These are phyloP conservation scores for Thermochaetoides dissita DNA, from an alignment of 2,329 filamentous ascomycete species.

Conservation along the genomic window DNA sequence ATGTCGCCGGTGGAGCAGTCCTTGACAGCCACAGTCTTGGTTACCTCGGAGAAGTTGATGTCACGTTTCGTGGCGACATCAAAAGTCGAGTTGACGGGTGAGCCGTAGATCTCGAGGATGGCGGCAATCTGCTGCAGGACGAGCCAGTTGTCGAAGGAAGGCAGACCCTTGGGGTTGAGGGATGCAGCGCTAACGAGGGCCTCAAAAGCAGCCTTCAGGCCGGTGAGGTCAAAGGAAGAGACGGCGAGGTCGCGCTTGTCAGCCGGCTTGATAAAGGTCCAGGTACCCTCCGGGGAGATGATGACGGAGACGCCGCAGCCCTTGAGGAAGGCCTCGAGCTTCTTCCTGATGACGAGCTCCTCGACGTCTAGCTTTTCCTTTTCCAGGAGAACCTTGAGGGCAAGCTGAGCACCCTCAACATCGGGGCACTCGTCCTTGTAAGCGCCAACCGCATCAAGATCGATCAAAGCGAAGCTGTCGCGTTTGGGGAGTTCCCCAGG, in stretches of 20 bases:
- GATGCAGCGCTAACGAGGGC: constrained; percentile 7
- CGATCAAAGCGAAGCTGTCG: too few species aligned
- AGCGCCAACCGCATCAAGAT: constrained; percentile 6
- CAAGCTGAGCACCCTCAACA: constrained; percentile 49
- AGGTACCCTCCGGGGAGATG: constrained; percentile 21
- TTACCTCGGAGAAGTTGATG: too few species aligned
- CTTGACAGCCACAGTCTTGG: neutral
- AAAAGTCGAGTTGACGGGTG: too few species aligned
- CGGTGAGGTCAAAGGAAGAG: constrained; percentile 11
- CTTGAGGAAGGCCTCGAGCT: constrained; percentile 16
- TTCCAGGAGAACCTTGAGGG: constrained; percentile 12
- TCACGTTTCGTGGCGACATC: too few species aligned
- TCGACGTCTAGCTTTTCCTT: constrained; percentile 8
- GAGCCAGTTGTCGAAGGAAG: constrained; percentile 13
- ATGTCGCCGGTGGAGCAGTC: constrained; percentile 13
- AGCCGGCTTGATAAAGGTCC: constrained; percentile 19
- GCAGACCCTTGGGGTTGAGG: constrained; percentile 1
- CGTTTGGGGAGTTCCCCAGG: constrained; percentile 13
- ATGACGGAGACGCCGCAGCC: constrained; percentile 24
- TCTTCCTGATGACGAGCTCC: constrained; percentile 11
- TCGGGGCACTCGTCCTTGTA: constrained; percentile 53
- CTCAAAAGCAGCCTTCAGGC: constrained; percentile 13
- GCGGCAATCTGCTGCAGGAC: constrained; percentile 12
- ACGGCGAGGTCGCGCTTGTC: constrained; percentile 13
- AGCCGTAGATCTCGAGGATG: too few species aligned